Base-by-base conservation (phyloP, 305 asterid species). In the Rubia peregrina region DNA sequence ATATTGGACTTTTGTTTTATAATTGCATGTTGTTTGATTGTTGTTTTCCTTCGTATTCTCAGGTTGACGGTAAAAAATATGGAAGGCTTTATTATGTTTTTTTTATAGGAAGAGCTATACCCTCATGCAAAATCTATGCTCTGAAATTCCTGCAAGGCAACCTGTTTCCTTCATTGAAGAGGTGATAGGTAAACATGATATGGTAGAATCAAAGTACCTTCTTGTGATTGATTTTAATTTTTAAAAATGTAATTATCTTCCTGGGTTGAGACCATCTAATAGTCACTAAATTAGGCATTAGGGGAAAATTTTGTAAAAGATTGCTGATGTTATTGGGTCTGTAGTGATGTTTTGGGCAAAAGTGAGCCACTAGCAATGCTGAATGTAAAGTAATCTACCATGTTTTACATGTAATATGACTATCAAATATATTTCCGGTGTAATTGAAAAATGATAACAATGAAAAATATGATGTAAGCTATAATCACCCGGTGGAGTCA, bases 91-190 rank as follows among this genome's bases (percentile, higher is more conserved):
- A 92, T 84, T 76, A 93, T 71, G 84, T 95, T 61, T 83, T 83
- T 60, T 36, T 84, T 24, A 7, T 81, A 86, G 2, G 83, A 81
- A 65, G 86, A 83, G 78, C 90, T 85, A 55, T 80, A 83, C 75
- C 86, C 90, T 65, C 86, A 85, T 79, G 73, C 74, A 40, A 87
- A 85, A 75, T 71, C 86, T 73, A 94, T 91, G 99, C 93, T 94
- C 64, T 70, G 86, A 80, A 91, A 94, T 81, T 89, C 99, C 74
- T 91, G 99, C 77, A 95, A 91, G 96, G 98, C 90, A 73, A 21
- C 41, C 51, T 65, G 55, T 22, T 38, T 61, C 51, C 63, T 53
- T 17, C 70, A 61, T 43, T 13, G 44, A 5, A 67, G 26, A 48
- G n/a, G 38, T 67, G 16, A 26, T 26, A 14, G 60, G 71, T 67